Conservation (phyloP, 2,329 filamentous ascomycete species). For the Cladosporium oxysporum region DNA sequence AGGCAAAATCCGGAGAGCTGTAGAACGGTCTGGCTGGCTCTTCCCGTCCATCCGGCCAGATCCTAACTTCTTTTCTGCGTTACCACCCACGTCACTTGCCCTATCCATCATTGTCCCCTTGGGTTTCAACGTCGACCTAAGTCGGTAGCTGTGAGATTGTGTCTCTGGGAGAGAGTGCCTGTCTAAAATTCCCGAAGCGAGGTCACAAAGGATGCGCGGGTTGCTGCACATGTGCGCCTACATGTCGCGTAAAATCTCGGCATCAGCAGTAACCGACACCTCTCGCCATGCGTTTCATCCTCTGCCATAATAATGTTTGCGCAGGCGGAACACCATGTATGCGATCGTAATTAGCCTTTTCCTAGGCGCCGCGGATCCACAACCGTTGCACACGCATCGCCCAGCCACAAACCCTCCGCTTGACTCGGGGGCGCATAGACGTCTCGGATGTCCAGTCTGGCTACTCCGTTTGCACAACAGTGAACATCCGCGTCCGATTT, state of each 20-base stretch:
- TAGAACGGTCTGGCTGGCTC: conserved; percentile 5
- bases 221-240: neutral
- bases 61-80: conserved; percentile 10
- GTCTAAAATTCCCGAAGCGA: neutral
- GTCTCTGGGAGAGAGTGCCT: neutral
- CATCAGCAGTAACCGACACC: conserved; percentile 8
- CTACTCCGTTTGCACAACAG: conserved; percentile 12
- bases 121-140: neutral
- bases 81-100: conserved; percentile 12
- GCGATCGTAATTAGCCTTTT: neutral
- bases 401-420: neutral
- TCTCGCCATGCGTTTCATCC: neutral
- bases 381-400: neutral
- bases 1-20: conserved; percentile 5
- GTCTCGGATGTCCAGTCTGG: conserved; percentile 6
- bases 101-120: neutral
- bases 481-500: neutral
- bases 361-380: conserved; percentile 6
- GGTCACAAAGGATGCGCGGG: neutral
- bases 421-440: neutral
- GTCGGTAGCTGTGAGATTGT: conserved; percentile 1
- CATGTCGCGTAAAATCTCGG: neutral
- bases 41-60: conserved; percentile 13
- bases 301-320: neutral
- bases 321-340: neutral